Percentiles rank a stretch among this genome's conserved stretches.
These are phyloP conservation scores for Psophocarpus tetragonolobus DNA, from an alignment of 306 rosid genomes.

Conservation along the genomic window DNA sequence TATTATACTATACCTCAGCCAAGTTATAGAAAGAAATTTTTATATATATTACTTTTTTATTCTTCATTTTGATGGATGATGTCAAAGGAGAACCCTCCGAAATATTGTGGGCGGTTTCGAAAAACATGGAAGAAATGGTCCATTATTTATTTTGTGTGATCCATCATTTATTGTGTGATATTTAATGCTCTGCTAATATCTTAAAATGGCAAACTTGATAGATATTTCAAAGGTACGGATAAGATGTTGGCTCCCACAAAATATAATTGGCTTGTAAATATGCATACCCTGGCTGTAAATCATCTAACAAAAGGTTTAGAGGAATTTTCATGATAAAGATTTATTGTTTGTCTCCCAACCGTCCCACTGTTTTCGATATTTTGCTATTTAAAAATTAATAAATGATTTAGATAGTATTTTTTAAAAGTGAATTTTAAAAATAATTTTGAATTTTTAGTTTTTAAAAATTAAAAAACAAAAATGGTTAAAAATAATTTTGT, in stretches of 20 bases:
- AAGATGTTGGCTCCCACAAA: slow-evolving; percentile 11
- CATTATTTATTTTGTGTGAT: too few relatives aligned
- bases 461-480: too few relatives aligned
- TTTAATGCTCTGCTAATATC: slow-evolving; percentile 9
- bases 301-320: background rate
- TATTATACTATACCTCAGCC: background rate
- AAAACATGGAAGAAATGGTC: slow-evolving; percentile 30
- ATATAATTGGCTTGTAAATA: background rate
- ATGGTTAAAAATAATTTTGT: too few relatives aligned
- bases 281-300: background rate
- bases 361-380: too few relatives aligned
- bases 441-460: too few relatives aligned
- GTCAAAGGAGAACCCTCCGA: slow-evolving; percentile 1
- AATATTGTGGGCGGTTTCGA: slow-evolving; percentile 14
- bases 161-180: too few relatives aligned
- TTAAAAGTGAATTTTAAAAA: too few relatives aligned
- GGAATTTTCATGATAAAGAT: background rate
- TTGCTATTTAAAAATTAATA: too few relatives aligned
- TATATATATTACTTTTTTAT: background rate
- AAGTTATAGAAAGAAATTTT: background rate
- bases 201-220: slow-evolving; percentile 31
- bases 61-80: background rate
- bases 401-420: too few relatives aligned
- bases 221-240: slow-evolving; percentile 7
- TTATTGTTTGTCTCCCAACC: too few relatives aligned